phyloP scores from a whole-genome alignment of 805 yeast genomes.

The Pichia cabralensis region DNA sequence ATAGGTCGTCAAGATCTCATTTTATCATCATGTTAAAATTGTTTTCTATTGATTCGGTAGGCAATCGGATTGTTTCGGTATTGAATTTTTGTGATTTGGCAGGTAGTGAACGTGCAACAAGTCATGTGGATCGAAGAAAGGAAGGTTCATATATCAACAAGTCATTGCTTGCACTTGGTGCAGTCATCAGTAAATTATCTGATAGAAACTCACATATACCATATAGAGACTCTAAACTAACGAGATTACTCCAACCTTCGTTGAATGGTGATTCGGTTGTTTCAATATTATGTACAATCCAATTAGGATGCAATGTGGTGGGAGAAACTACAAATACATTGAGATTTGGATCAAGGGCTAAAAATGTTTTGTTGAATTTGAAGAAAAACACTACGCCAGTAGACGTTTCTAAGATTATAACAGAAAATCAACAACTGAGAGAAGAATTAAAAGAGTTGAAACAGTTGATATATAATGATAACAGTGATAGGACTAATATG shows the following conservation, averaged over 20 bases:
- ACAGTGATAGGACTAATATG: not conserved
- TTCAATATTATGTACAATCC: conserved; percentile 79
- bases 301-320: conserved; percentile 46
- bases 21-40: conserved; percentile 72
- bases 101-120: conserved; percentile 85
- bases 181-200: conserved; percentile 75
- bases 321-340: conserved; percentile 81
- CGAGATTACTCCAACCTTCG: conserved; percentile 86
- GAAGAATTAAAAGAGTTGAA: conserved; percentile 35
- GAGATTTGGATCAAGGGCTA: conserved; percentile 89
- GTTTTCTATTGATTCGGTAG: conserved; percentile 22
- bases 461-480: not conserved
- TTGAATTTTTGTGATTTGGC: conserved; percentile 90
- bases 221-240: conserved; percentile 85
- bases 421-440: conserved; percentile 53
- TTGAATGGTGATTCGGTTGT: conserved; percentile 80
- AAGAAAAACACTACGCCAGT: conserved; percentile 41
- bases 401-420: conserved; percentile 44
- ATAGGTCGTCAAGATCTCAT: conserved; percentile 84
- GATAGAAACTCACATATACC: conserved; percentile 54
- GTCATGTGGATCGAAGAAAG: conserved; percentile 71
- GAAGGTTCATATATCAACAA: conserved; percentile 93
- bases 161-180: conserved; percentile 79
- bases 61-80: conserved; percentile 41
- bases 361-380: conserved; percentile 67